These are phyloP conservation scores for Syncephalis plumigaleata DNA, from an alignment of 371 early-diverging fungal species.

Conservation along the genomic window DNA sequence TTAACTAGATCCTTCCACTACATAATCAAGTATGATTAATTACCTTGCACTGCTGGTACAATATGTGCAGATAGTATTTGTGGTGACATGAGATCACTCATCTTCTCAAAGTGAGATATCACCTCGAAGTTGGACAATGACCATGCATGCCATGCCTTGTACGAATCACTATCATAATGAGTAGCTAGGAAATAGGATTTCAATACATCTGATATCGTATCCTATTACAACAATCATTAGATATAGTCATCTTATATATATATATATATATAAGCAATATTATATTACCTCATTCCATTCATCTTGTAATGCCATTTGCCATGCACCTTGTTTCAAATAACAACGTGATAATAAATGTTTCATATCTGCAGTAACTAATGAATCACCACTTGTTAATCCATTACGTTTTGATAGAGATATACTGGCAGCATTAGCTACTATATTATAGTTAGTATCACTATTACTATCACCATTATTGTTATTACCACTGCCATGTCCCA, in stretches of 20 bases:
- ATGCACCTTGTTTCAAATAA: slow-evolving; percentile 84
- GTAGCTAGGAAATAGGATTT: slow-evolving; percentile 76
- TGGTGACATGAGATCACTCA: slow-evolving; percentile 7
- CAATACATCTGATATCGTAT: slow-evolving; percentile 63
- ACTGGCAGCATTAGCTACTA: too few species aligned
- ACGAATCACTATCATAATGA: slow-evolving; percentile 84
- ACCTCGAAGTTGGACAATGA: slow-evolving; percentile 90
- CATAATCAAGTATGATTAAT: background rate
- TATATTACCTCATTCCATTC: slow-evolving; percentile 37
- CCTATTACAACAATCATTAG: slow-evolving; percentile 7
- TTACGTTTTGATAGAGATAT: too few species aligned
- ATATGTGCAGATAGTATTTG: slow-evolving; percentile 7
- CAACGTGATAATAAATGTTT: slow-evolving; percentile 64
- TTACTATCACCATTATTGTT: too few species aligned
- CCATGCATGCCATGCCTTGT: slow-evolving; percentile 98
- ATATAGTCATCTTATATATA: background rate
- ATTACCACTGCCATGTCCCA: too few species aligned
- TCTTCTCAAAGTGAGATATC: slow-evolving; percentile 50
- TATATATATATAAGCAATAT: background rate
- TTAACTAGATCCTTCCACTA: background rate
- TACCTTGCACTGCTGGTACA: slow-evolving; percentile 19
- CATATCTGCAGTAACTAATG: slow-evolving; percentile 15
- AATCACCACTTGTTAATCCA: too few species aligned
- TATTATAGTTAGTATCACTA: too few species aligned
- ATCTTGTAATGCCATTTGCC: slow-evolving; percentile 71